Evolutionary conservation across 306 rosid genomes (phyloP).

Genomic region (Dryas alaskensis): DNA sequence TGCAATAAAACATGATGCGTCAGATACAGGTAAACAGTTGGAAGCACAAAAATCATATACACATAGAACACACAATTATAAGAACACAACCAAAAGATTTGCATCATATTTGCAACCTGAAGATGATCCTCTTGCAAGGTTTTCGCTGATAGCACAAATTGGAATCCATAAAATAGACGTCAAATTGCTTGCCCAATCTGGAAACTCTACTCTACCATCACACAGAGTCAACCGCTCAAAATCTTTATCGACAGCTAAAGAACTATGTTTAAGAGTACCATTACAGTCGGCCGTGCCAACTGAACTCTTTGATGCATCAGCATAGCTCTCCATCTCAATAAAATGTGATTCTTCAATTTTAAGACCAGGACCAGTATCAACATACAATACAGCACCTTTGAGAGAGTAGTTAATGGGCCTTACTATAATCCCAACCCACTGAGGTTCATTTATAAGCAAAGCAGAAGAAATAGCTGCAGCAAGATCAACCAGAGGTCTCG

Average conservation of each 20-base stretch:
- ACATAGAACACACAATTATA: conserved; percentile 8
- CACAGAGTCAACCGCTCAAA: conserved; percentile 53
- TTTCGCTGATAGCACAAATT: conserved; percentile 62
- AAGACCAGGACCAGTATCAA: conserved; percentile 97
- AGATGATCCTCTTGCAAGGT: conserved; percentile 79
- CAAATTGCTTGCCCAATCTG: conserved; percentile 88
- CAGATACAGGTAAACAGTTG: conserved; percentile 24
- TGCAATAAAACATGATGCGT: conserved; percentile 39
- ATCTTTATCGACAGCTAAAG: conserved; percentile 38
- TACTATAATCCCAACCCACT: conserved; percentile 88
- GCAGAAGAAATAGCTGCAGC: conserved; percentile 89
- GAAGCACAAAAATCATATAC: conserved; percentile 18
- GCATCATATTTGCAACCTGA: conserved; percentile 66
- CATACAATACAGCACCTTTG: conserved; percentile 78
- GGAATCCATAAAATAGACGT: conserved; percentile 91
- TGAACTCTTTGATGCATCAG: conserved; percentile 38
- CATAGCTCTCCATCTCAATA: conserved; percentile 80
- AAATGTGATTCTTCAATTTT: conserved; percentile 59
- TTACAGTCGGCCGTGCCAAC: conserved; percentile 32
- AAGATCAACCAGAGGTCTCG: conserved; percentile 95
- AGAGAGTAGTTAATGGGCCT: conserved; percentile 89
- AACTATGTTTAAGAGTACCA: conserved; percentile 43
- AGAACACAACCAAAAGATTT: conserved; percentile 14
- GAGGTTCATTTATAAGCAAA: conserved; percentile 85
- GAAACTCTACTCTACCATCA: conserved; percentile 79